phyloP scores from a whole-genome alignment of 257 asterid species.

The Osmanthus fragrans region DNA sequence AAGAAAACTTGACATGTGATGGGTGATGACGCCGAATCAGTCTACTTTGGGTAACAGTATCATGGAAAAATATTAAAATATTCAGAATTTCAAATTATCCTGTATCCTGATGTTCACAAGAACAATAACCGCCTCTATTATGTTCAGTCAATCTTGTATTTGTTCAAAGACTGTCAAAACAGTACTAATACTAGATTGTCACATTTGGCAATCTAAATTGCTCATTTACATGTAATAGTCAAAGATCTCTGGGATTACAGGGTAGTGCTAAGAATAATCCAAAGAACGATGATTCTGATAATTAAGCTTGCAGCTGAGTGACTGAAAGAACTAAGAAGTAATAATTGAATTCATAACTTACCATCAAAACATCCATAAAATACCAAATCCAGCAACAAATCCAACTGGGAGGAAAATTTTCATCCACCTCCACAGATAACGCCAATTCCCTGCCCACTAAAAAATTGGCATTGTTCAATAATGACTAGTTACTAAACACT shows the following conservation, averaged over 20 bases:
- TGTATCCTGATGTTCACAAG: not conserved
- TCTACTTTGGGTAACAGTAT: not conserved
- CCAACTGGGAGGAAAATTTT: constrained; percentile 15
- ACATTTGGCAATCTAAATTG: not conserved
- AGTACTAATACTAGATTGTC: not conserved
- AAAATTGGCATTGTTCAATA: not conserved
- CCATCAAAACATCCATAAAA: constrained; percentile 17
- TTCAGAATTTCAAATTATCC: not conserved
- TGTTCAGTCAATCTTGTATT: not conserved
- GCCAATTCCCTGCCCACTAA: constrained; percentile 13
- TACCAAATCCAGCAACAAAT: not conserved
- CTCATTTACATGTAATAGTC: constrained; percentile 19
- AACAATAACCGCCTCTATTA: not conserved
- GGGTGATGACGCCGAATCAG: not conserved
- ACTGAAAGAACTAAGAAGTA: not conserved
- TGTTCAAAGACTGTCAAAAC: not conserved
- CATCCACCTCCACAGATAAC: not conserved
- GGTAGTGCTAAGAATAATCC: constrained; percentile 15
- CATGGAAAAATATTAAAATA: not conserved
- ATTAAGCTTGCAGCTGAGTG: constrained; percentile 6
- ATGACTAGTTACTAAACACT: not conserved
- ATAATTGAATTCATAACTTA: constrained; percentile 17
- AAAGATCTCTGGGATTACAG: constrained; percentile 13
- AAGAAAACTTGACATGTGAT: not conserved
- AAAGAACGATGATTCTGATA: constrained; percentile 23